These are phyloP conservation scores for Blastomyces percursus DNA, from an alignment of 2,329 filamentous ascomycete species.

Conservation along the genomic window DNA sequence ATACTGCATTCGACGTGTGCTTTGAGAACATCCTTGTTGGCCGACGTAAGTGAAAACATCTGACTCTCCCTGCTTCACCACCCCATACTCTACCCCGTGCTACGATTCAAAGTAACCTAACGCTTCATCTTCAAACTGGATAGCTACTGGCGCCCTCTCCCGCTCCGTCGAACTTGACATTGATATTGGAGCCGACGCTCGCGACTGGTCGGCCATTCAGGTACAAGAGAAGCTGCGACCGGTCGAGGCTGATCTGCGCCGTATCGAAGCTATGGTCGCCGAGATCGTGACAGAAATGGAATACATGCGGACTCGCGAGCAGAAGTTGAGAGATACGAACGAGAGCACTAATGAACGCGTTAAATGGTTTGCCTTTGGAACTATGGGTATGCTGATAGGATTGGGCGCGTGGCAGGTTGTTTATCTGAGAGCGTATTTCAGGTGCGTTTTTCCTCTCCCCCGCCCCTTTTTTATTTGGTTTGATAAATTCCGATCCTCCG, in stretches of 20 bases:
- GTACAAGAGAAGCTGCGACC: slow-evolving; percentile 96
- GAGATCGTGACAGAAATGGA: slow-evolving; percentile 95
- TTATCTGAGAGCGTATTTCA: slow-evolving; percentile 95
- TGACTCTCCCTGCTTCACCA: background rate
- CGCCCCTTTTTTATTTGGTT: background rate
- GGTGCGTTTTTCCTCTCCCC: slow-evolving; percentile 38
- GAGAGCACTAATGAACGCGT: slow-evolving; percentile 98
- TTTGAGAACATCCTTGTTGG: slow-evolving; percentile 70
- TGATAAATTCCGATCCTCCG: background rate
- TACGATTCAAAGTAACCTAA: background rate
- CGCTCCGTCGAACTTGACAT: slow-evolving; percentile 84
- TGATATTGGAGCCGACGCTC: slow-evolving; percentile 92
- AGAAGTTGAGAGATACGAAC: slow-evolving; percentile 95
- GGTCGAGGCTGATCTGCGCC: slow-evolving; percentile 83
- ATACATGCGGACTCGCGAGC: slow-evolving; percentile 78
- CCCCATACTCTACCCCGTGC: background rate
- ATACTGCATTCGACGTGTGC: slow-evolving; percentile 92
- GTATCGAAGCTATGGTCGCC: slow-evolving; percentile 78
- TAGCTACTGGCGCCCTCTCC: slow-evolving; percentile 39
- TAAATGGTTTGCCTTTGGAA: slow-evolving; percentile 95
- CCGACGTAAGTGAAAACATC: slow-evolving; percentile 46
- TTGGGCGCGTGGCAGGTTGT: slow-evolving; percentile 96
- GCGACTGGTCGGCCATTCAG: slow-evolving; percentile 96
- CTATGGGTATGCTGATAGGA: slow-evolving; percentile 79
- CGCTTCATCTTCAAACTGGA: background rate